Base-by-base conservation (phyloP, 2,329 filamentous ascomycete species). In the Zymoseptoria crescenta region DNA sequence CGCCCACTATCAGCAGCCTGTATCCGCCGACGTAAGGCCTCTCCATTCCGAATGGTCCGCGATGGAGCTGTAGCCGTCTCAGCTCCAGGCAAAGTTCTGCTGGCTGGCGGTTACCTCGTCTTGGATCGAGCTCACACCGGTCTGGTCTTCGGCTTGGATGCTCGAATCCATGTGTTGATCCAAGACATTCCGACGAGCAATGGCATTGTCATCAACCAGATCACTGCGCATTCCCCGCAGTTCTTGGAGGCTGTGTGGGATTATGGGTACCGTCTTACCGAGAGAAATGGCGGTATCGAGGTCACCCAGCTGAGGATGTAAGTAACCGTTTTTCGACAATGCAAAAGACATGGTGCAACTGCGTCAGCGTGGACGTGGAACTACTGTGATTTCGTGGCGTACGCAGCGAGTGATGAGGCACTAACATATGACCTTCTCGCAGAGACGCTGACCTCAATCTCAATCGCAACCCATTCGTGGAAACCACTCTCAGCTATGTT, bases 81-180 rank as follows among this genome's bases (percentile, higher is more conserved):
- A 63, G 93, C 94, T 21, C 94, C 94, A 19, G 94, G 94, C 67
- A 99, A 99, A 79, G 94, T 99, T 61, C 83, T 99, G 64, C 83
- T 97, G 56, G 91, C 93, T 3, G 94, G 94, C 64, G 94, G 94
- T 62, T 99, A 97, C 75, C 85, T 97, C 52, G 93, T 96, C 21
- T 86, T 99, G 52, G 93, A 97, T 77, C 85, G 89, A 62, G 80
- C 83, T 62, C 91, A 96, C 75, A 94, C 88, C 2, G 93, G 87
- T 41, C 78, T 85, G 19, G 84, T 87, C 3, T 85, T 86, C 67
- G 84, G 83, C 30, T 79, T 87, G 55, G 79, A 86, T 71, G 84
- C 84, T 52, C 77, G 84, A 58, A 86, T 87, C 35, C 83, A 87
- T 70, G 80, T 83, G 50, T 72, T 80, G 62, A 79, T 86, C 50